Percentiles rank a stretch among this genome's conserved stretches.
Evolutionary conservation across 495 filamentous ascomycete genomes (phyloP).

Genomic region (Penicillium chermesinum): DNA sequence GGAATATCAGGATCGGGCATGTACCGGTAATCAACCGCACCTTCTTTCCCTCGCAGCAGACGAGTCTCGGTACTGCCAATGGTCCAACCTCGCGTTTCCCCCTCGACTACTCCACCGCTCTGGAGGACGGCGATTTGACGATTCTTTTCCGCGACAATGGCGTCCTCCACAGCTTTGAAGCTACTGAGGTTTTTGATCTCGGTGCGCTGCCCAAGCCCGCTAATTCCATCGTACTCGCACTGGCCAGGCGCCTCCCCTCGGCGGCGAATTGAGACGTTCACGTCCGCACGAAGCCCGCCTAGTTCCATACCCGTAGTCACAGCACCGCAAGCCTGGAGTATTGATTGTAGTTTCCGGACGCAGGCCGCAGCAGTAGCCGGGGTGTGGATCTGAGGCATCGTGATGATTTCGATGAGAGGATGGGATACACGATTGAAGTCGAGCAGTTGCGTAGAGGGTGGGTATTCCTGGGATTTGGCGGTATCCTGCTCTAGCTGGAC

Average conservation of each 20-base stretch:
- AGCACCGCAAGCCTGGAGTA: constrained; percentile 74
- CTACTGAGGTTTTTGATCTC: constrained; percentile 98
- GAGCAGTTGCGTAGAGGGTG: constrained; percentile 65
- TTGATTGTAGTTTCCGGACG: constrained; percentile 81
- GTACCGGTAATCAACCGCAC: constrained; percentile 95
- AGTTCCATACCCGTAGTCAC: constrained; percentile 88
- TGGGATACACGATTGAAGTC: constrained; percentile 93
- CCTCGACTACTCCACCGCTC: constrained; percentile 68
- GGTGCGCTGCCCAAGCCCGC: constrained; percentile 73
- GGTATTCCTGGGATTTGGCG: constrained; percentile 81
- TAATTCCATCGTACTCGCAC: constrained; percentile 49
- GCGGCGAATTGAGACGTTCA: constrained; percentile 84
- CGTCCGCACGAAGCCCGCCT: constrained; percentile 85
- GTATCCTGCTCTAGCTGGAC: constrained; percentile 98
- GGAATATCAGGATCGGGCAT: constrained; percentile 95
- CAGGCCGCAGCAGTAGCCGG: constrained; percentile 80
- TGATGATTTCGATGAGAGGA: constrained; percentile 93
- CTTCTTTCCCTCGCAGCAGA: constrained; percentile 84
- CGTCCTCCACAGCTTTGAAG: constrained; percentile 91
- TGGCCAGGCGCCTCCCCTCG: constrained; percentile 39
- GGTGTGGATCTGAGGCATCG: constrained; percentile 75
- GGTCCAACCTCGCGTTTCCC: constrained; percentile 93
- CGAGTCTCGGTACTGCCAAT: constrained; percentile 70
- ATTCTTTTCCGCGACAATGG: constrained; percentile 83
- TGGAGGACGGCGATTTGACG: constrained; percentile 81